A percentile compares a stretch with the other conserved stretches of the same genome.
Evolutionary conservation across 306 rosid genomes (phyloP).

Genomic region (Senna tora): DNA sequence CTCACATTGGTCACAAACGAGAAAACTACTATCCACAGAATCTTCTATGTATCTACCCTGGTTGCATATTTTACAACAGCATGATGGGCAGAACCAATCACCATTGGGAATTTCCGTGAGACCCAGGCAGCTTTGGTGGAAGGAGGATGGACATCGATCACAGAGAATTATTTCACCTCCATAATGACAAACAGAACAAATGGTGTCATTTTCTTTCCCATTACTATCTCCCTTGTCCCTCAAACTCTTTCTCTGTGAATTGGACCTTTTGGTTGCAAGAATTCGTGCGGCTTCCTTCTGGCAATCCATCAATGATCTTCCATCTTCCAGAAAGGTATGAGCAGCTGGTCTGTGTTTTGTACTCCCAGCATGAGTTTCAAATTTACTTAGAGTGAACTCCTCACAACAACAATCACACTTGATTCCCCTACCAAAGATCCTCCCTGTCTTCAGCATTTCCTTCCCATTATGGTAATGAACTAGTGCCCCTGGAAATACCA

Average conservation of each 20-base stretch:
- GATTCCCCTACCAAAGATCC: slow-evolving; percentile 48
- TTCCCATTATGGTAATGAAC: slow-evolving; percentile 40
- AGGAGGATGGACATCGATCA: slow-evolving; percentile 65
- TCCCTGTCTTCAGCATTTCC: slow-evolving; percentile 42
- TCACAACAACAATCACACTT: slow-evolving; percentile 60
- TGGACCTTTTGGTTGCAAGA: neutral
- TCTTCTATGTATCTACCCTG: slow-evolving; percentile 19
- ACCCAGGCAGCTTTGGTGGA: slow-evolving; percentile 54
- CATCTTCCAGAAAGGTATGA: slow-evolving; percentile 59
- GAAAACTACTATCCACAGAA: neutral
- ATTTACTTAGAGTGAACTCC: slow-evolving; percentile 43
- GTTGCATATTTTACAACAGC: slow-evolving; percentile 60
- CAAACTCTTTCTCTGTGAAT: neutral
- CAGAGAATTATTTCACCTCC: slow-evolving; percentile 66
- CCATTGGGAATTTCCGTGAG: slow-evolving; percentile 45
- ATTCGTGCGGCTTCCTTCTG: slow-evolving; percentile 24
- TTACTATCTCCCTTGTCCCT: no score
- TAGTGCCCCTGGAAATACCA: slow-evolving; percentile 29
- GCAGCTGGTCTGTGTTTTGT: slow-evolving; percentile 62
- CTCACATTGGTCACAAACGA: slow-evolving; percentile 64
- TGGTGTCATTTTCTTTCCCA: slow-evolving; percentile 30
- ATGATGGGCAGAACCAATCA: slow-evolving; percentile 72
- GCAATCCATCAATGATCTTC: slow-evolving; percentile 60
- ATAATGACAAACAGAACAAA: slow-evolving; percentile 55
- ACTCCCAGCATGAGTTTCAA: slow-evolving; percentile 68